Conservation (phyloP, 1,284 basidiomycete genomes). For the Heterobasidion parviporum region DNA sequence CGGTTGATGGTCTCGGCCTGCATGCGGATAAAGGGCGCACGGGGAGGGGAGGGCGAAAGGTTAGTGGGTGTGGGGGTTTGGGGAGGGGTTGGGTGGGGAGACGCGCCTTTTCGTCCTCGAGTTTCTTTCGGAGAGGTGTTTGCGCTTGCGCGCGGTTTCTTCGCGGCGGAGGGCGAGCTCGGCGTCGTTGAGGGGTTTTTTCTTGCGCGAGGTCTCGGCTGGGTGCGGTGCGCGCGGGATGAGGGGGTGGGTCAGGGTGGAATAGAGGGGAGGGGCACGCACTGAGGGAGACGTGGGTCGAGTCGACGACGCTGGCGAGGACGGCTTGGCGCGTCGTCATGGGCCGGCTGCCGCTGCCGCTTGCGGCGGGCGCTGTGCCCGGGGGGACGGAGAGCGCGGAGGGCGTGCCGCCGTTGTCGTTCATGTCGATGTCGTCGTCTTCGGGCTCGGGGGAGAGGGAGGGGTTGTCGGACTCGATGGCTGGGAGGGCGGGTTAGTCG, state of each 20-base stretch:
- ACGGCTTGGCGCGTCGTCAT: conserved; percentile 70
- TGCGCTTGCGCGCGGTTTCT: conserved; percentile 81
- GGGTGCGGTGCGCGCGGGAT: conserved; percentile 2
- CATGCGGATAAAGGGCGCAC: not conserved
- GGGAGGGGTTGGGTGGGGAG: not conserved
- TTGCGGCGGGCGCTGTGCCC: conserved; percentile 13
- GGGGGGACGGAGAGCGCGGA: conserved; percentile 7
- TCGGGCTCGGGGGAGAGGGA: conserved; percentile 43
- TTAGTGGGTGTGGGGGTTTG: not conserved
- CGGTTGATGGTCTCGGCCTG: conserved; percentile 83
- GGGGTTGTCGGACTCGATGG: conserved; percentile 8
- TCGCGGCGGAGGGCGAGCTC: conserved; percentile 77
- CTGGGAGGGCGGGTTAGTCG: conserved; percentile 12
- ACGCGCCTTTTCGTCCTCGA: conserved; percentile 85
- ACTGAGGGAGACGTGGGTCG: conserved; percentile 59
- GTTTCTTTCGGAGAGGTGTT: conserved; percentile 80
- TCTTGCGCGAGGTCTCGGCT: conserved; percentile 53
- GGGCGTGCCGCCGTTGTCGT: conserved; percentile 14
- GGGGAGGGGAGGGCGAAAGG: not conserved
- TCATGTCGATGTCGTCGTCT: conserved; percentile 27
- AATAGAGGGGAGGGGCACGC: conserved; percentile 10
- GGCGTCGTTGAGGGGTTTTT: conserved; percentile 74
- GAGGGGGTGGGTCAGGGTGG: not conserved
- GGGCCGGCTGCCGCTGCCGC: conserved; percentile 25
- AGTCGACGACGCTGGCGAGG: conserved; percentile 55